Percentiles rank a stretch among this genome's conserved stretches.
Evolutionary conservation across 164 flowering plant species (phyloP).

Genomic region (Litsea cubeba): DNA sequence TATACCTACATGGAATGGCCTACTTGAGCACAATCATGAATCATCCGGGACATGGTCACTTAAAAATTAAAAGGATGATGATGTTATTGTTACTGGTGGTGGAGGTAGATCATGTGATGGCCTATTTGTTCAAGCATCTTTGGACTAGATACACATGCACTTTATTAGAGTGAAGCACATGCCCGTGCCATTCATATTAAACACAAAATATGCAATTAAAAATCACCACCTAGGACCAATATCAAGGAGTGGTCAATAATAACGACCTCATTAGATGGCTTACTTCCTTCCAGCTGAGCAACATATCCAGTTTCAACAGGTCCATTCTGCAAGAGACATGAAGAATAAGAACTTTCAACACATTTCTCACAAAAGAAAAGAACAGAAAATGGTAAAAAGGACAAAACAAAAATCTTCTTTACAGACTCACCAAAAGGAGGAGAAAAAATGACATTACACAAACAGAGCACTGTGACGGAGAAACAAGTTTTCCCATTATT

Average conservation of each 20-base stretch:
- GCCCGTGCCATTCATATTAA: background rate
- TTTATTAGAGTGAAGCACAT: background rate
- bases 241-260: background rate
- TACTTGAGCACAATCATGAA: too few relatives aligned
- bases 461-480: too few relatives aligned
- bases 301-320: background rate
- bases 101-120: background rate
- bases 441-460: too few relatives aligned
- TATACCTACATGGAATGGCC: too few relatives aligned
- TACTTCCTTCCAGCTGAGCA: background rate
- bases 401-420: too few relatives aligned
- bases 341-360: background rate
- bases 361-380: background rate
- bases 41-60: too few relatives aligned
- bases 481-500: too few relatives aligned
- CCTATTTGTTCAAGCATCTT: background rate
- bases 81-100: too few relatives aligned
- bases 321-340: constrained; percentile 1
- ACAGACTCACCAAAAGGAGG: too few relatives aligned
- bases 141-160: background rate
- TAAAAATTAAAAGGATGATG: too few relatives aligned
- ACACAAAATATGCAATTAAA: background rate
- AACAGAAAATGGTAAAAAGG: background rate
- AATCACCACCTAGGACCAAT: background rate
- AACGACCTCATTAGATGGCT: background rate